These are phyloP conservation scores for Lachnellula cervina DNA, from an alignment of 2,329 filamentous ascomycete species.

Conservation along the genomic window DNA sequence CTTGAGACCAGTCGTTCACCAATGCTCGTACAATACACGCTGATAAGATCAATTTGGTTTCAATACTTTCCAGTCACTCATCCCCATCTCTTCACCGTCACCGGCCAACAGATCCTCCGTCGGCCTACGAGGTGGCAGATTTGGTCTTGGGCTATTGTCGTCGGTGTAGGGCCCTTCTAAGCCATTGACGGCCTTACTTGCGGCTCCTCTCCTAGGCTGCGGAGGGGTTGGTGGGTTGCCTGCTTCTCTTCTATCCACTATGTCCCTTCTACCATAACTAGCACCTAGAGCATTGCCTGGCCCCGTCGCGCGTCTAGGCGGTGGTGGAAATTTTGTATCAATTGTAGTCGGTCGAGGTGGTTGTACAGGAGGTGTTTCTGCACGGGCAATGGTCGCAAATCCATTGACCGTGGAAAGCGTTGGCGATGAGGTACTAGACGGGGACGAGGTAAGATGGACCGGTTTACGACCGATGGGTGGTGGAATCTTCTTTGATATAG, in stretches of 20 bases:
- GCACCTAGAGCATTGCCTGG: neutral
- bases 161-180: conserved; percentile 1
- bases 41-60: conserved; percentile 17
- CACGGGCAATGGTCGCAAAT: conserved; percentile 8
- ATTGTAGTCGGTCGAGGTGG: conserved; percentile 7
- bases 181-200: conserved; percentile 6
- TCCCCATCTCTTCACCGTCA: conserved; percentile 17
- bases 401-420: conserved; percentile 16
- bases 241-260: neutral
- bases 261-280: neutral
- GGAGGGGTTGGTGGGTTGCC: conserved; percentile 23
- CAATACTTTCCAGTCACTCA: conserved; percentile 27
- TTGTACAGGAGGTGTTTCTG: conserved; percentile 7
- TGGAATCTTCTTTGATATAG: conserved; percentile 26
- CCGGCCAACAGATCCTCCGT: conserved; percentile 26
- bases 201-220: conserved; percentile 20
- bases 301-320: conserved; percentile 19
- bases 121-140: conserved; percentile 24
- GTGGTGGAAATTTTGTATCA: conserved; percentile 22
- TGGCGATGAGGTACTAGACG: conserved; percentile 16
- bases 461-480: conserved; percentile 32
- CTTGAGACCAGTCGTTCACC: neutral
- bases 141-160: conserved; percentile 22
- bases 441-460: conserved; percentile 26
- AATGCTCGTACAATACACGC: no score